A percentile compares a stretch with the other conserved stretches of the same genome.
phyloP scores from a whole-genome alignment of 1,139 yeast species.

The Suhomyces chickasaworum region DNA sequence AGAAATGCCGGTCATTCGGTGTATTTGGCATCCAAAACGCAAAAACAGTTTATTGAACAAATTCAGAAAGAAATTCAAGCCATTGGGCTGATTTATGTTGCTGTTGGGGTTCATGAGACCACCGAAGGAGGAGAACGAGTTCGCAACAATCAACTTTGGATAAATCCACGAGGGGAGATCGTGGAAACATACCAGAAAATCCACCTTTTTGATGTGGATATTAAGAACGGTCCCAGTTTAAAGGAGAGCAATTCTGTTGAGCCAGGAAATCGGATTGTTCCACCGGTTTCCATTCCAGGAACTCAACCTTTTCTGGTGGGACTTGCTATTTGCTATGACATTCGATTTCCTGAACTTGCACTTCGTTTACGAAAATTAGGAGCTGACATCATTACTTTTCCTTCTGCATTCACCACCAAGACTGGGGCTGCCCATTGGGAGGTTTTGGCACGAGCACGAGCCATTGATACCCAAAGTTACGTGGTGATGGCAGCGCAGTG shows the following conservation, averaged over 20 bases:
- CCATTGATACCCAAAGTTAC: slow-evolving; percentile 83
- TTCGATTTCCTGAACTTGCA: slow-evolving; percentile 85
- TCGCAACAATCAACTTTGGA: slow-evolving; percentile 72
- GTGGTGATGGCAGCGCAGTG: slow-evolving; percentile 92
- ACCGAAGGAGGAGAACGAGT: slow-evolving; percentile 46
- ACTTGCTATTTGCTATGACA: slow-evolving; percentile 80
- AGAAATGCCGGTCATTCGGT: slow-evolving; percentile 67
- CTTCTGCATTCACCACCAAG: slow-evolving; percentile 89
- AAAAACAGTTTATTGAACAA: slow-evolving; percentile 51
- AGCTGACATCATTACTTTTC: slow-evolving; percentile 77
- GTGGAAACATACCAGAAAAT: slow-evolving; percentile 75
- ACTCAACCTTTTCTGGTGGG: slow-evolving; percentile 65
- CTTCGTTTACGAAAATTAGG: slow-evolving; percentile 65
- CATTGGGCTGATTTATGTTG: slow-evolving; percentile 36
- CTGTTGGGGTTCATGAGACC: slow-evolving; percentile 85
- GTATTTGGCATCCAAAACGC: slow-evolving; percentile 54
- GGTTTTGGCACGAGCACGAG: slow-evolving; percentile 74
- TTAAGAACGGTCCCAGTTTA: slow-evolving; percentile 71
- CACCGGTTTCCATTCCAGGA: slow-evolving; percentile 51
- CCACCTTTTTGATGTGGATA: slow-evolving; percentile 87
- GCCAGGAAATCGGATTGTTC: slow-evolving; percentile 60
- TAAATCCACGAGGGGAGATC: slow-evolving; percentile 64
- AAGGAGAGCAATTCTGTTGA: slow-evolving; percentile 80
- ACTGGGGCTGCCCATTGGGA: slow-evolving; percentile 96
- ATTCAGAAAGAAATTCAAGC: slow-evolving; percentile 51